These are phyloP conservation scores for Blastobotrys chiropterorum DNA, from an alignment of 805 yeast genomes.

Conservation along the genomic window DNA sequence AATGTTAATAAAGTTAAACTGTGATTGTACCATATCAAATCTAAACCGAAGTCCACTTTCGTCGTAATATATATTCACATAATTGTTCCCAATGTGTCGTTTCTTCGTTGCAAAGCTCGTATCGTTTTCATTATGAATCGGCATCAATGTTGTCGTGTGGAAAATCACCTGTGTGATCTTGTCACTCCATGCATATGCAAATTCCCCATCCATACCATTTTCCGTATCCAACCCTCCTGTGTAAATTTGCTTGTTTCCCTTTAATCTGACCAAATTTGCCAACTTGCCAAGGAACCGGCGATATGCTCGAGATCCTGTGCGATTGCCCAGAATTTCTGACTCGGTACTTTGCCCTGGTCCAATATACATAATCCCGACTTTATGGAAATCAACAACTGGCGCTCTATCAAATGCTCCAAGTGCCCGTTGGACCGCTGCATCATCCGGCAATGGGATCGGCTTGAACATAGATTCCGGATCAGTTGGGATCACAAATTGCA, in stretches of 20 bases:
- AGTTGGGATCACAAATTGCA: slow-evolving; percentile 46
- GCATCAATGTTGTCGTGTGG: slow-evolving; percentile 83
- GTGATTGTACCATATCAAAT: slow-evolving; percentile 65
- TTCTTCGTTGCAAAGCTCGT: slow-evolving; percentile 51
- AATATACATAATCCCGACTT: slow-evolving; percentile 71
- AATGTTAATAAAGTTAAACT: slow-evolving; percentile 76
- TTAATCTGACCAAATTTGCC: slow-evolving; percentile 56
- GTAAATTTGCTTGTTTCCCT: slow-evolving; percentile 46
- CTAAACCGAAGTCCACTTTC: slow-evolving; percentile 65
- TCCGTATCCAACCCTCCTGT: slow-evolving; percentile 78
- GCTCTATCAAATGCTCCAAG: slow-evolving; percentile 61
- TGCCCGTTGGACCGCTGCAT: slow-evolving; percentile 44
- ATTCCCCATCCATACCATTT: slow-evolving; percentile 67
- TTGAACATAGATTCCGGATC: slow-evolving; percentile 31
- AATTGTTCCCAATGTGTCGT: slow-evolving; percentile 81
- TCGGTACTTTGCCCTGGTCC: slow-evolving; percentile 63
- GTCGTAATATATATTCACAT: slow-evolving; percentile 74
- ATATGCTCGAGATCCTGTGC: slow-evolving; percentile 57
- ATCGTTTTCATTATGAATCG: slow-evolving; percentile 39
- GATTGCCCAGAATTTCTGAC: slow-evolving; percentile 55
- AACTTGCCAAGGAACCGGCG: slow-evolving; percentile 51
- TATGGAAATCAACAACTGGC: slow-evolving; percentile 72
- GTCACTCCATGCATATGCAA: slow-evolving; percentile 66
- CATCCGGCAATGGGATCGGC: slow-evolving; percentile 50
- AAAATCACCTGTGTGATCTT: slow-evolving; percentile 65